phyloP scores from a whole-genome alignment of 257 asterid species.

The Leptodermis oblonga region DNA sequence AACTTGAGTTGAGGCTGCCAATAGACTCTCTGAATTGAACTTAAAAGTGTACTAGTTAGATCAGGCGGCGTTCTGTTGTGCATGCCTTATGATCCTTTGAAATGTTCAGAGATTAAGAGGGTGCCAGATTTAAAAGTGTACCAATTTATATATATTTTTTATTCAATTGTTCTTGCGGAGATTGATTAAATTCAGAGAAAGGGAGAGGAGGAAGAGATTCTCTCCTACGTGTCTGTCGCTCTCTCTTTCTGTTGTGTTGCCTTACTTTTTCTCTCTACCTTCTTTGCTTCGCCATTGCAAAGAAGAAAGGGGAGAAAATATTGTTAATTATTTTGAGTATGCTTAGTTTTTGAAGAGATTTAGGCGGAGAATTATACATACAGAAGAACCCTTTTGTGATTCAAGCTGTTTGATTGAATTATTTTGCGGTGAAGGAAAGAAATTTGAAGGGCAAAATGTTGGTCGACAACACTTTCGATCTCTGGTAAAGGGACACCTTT shows the following conservation, averaged over 20 bases:
- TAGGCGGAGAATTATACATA: too few relatives aligned
- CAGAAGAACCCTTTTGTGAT: constrained; percentile 15
- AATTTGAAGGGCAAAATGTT: constrained; percentile 42
- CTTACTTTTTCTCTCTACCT: constrained; percentile 23
- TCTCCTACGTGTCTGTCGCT: constrained; percentile 37
- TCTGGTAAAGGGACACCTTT: constrained; percentile 87
- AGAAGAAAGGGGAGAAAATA: constrained; percentile 42
- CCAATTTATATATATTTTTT: too few relatives aligned
- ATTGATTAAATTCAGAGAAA: constrained; percentile 9
- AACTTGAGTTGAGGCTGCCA: too few relatives aligned
- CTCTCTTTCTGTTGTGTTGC: constrained; percentile 22
- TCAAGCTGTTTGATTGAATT: constrained; percentile 17
- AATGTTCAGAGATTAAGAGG: too few relatives aligned
- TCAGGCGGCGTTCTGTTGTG: too few relatives aligned
- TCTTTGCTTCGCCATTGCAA: constrained; percentile 52
- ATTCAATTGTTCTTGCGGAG: not conserved
- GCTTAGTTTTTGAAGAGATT: not conserved
- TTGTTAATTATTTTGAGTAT: too few relatives aligned
- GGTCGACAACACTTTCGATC: constrained; percentile 80
- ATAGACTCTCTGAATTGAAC: too few relatives aligned
- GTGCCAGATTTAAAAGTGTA: too few relatives aligned
- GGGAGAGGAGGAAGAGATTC: constrained; percentile 32
- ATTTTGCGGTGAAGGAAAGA: constrained; percentile 19
- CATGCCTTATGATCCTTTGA: too few relatives aligned
- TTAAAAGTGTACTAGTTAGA: too few relatives aligned